phyloP scores from a whole-genome alignment of 805 yeast species.

The Saturnispora sanitii region DNA sequence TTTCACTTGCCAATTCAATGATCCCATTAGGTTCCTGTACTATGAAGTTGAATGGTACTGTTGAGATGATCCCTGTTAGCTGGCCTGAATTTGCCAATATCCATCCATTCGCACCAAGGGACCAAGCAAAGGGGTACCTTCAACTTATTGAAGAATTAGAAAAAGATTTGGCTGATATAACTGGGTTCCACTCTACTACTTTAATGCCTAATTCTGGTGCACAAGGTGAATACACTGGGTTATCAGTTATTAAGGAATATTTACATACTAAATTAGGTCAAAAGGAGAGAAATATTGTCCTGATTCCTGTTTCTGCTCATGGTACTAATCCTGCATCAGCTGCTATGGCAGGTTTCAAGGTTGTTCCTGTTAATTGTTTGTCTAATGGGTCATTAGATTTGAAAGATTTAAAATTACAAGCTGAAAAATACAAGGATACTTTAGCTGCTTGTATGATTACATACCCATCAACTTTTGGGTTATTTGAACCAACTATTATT shows the following conservation, averaged over 20 bases:
- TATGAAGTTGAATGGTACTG: conserved; percentile 93
- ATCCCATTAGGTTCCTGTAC: conserved; percentile 97
- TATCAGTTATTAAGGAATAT: conserved; percentile 75
- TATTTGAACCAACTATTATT: conserved; percentile 86
- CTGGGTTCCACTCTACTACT: conserved; percentile 87
- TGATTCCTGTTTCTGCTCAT: conserved; percentile 95
- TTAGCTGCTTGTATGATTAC: conserved; percentile 94
- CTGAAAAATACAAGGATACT: conserved; percentile 53
- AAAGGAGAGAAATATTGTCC: conserved; percentile 67
- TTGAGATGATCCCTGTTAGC: conserved; percentile 86
- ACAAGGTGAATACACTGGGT: conserved; percentile 95
- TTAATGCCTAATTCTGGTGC: conserved; percentile 98
- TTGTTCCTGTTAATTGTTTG: conserved; percentile 83
- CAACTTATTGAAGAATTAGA: conserved; percentile 71
- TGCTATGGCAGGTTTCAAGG: conserved; percentile 92
- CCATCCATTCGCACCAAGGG: conserved; percentile 87
- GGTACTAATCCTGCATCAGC: conserved; percentile 99
- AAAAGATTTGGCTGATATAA: conserved; percentile 77
- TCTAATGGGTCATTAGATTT: conserved; percentile 80
- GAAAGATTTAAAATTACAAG: conserved; percentile 62
- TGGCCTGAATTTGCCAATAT: conserved; percentile 87
- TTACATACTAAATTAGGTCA: conserved; percentile 57
- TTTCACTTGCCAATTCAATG: conserved; percentile 93
- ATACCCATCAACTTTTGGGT: conserved; percentile 94
- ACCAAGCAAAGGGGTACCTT: conserved; percentile 83